Conservation (phyloP, 2,329 filamentous ascomycete genomes). For the Xylaria polymorpha region DNA sequence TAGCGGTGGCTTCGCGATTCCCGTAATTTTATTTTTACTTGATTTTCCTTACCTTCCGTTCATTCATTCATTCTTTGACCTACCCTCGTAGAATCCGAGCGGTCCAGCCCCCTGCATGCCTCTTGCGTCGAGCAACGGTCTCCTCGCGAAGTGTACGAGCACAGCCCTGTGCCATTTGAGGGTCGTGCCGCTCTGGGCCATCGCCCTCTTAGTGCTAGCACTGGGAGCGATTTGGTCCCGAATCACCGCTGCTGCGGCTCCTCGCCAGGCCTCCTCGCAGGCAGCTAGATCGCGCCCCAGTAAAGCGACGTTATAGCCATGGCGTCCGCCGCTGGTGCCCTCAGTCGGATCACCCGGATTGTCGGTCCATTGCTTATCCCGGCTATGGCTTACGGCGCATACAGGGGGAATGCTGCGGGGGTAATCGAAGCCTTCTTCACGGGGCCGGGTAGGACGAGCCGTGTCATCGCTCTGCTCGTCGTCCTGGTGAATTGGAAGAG, state of each 20-base stretch:
- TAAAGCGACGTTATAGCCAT: constrained; percentile 38
- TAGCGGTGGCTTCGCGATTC: background rate
- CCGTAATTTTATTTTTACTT: background rate
- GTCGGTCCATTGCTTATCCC: constrained; percentile 57
- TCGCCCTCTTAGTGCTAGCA: constrained; percentile 54
- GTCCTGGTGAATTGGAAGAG: constrained; percentile 77
- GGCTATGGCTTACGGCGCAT: constrained; percentile 60
- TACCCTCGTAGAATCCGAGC: background rate
- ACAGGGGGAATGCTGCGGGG: constrained; percentile 57
- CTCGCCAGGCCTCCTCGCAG: constrained; percentile 25
- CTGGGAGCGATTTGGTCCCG: constrained; percentile 51
- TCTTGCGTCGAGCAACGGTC: constrained; percentile 41
- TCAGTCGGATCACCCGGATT: constrained; percentile 39
- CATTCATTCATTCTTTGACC: background rate
- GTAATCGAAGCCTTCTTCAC: constrained; percentile 60
- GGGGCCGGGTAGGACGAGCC: constrained; percentile 64
- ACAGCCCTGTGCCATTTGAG: constrained; percentile 57
- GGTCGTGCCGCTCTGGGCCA: constrained; percentile 56
- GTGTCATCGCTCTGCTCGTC: constrained; percentile 66
- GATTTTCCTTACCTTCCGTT: background rate
- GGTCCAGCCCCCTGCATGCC: constrained; percentile 41
- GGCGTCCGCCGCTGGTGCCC: constrained; percentile 45
- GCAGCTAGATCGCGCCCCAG: constrained; percentile 17
- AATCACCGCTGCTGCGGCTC: constrained; percentile 34
- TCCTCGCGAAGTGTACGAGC: constrained; percentile 57